These are phyloP conservation scores for Hypomyces rosellus DNA, from an alignment of 2,329 filamentous ascomycete species.

Conservation along the genomic window DNA sequence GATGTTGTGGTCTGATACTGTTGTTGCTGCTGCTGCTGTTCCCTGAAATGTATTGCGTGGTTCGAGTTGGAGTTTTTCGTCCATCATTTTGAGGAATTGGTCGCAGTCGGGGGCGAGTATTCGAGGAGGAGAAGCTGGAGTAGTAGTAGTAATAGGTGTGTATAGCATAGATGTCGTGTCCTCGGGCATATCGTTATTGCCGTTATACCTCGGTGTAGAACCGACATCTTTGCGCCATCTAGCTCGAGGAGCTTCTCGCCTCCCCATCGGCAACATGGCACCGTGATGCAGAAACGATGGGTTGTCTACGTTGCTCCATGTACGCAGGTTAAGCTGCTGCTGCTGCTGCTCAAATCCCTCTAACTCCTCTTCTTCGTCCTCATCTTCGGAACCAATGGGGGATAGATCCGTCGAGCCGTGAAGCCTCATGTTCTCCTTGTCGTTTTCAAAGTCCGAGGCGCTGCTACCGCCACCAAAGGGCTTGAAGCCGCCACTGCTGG, in stretches of 20 bases:
- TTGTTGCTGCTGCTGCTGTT: too few species aligned
- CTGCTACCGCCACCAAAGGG: background rate
- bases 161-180: conserved; percentile 1
- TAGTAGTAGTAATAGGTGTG: conserved; percentile 3
- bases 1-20: background rate
- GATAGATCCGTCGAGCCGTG: conserved; percentile 1
- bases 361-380: background rate
- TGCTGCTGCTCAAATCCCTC: conserved; percentile 7
- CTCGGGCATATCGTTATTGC: background rate
- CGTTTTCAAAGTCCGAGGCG: too few species aligned
- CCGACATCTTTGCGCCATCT: background rate
- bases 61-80: conserved; percentile 12
- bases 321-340: conserved; percentile 6
- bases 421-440: conserved; percentile 7
- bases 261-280: background rate
- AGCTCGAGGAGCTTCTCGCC: background rate
- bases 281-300: conserved; percentile 12
- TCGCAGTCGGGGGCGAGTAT: conserved; percentile 5
- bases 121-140: background rate
- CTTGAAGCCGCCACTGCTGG: background rate
- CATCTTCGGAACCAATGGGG: background rate
- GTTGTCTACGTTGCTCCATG: conserved; percentile 10
- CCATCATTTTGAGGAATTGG: conserved; percentile 15
- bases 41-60: background rate
- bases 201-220: background rate